phyloP scores from a whole-genome alignment of 176 grass and related monocot genomes.

The Triticum turgidum region DNA sequence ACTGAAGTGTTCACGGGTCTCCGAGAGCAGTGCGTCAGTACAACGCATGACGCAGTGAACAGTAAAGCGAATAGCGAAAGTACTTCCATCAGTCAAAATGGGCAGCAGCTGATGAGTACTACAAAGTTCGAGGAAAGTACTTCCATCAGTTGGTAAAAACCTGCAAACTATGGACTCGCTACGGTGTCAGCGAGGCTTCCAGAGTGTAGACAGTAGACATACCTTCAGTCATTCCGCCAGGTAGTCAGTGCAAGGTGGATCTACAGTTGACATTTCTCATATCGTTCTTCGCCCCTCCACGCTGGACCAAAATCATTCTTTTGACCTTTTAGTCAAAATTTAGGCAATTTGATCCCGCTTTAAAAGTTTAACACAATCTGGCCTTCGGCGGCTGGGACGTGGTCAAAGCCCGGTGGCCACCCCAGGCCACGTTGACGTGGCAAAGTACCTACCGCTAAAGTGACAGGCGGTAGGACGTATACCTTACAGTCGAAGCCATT shows the following conservation, averaged over 20 bases:
- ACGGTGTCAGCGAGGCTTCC: background rate
- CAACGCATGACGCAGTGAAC: background rate
- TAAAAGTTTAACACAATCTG: too few species aligned
- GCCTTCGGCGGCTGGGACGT: too few species aligned
- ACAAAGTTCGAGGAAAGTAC: background rate
- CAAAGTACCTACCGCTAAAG: too few species aligned
- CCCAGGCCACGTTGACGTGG: too few species aligned
- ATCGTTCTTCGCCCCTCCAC: background rate
- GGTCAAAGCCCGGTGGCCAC: too few species aligned
- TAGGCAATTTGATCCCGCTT: too few species aligned
- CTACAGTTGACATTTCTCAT: conserved; percentile 15
- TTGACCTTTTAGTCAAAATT: too few species aligned
- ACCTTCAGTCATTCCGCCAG: background rate
- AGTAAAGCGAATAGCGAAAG: background rate
- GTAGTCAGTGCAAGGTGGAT: background rate
- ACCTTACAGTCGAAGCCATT: too few species aligned
- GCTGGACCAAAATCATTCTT: too few species aligned
- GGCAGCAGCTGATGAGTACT: background rate
- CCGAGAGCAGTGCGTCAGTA: background rate
- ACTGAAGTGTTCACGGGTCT: background rate
- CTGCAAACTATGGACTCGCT: background rate
- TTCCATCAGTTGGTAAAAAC: background rate
- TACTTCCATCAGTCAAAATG: too few species aligned
- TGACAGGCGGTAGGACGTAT: too few species aligned
- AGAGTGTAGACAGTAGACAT: background rate